A percentile compares a stretch with the other conserved stretches of the same genome.
phyloP scores from a whole-genome alignment of 116 monocot genomes.

The Iris pallida region DNA sequence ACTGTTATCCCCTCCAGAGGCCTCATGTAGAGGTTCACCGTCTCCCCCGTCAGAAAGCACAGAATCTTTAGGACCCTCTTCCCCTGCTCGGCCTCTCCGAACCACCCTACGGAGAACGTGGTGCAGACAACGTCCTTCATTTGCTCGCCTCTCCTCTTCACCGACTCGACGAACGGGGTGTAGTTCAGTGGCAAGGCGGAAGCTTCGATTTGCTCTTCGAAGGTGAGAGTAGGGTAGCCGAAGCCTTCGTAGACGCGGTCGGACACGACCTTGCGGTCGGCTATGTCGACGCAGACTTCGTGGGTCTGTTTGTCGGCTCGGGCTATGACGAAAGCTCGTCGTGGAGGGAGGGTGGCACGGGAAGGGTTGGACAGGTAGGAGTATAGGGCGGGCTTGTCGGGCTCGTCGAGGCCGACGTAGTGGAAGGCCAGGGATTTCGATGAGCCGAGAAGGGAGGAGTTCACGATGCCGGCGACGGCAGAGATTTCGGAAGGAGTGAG shows the following conservation, averaged over 20 bases:
- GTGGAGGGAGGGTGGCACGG: conserved; percentile 5
- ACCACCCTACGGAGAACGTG: conserved; percentile 49
- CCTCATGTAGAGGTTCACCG: conserved; percentile 39
- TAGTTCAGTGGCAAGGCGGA: conserved; percentile 30
- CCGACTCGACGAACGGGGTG: conserved; percentile 48
- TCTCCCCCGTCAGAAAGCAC: conserved; percentile 37
- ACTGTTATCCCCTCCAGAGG: conserved; percentile 39
- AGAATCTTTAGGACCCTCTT: conserved; percentile 37
- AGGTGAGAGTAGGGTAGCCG: conserved; percentile 36
- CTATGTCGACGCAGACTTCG: conserved; percentile 38
- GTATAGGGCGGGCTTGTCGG: conserved; percentile 33
- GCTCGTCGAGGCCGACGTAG: conserved; percentile 58
- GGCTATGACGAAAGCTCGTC: conserved; percentile 41
- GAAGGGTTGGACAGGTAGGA: conserved; percentile 5
- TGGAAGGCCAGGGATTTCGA: conserved; percentile 40
- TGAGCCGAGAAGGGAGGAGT: conserved; percentile 17
- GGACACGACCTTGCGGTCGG: conserved; percentile 25
- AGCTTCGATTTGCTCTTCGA: conserved; percentile 25
- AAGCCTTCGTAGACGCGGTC: conserved; percentile 25
- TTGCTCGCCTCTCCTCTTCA: conserved; percentile 28
- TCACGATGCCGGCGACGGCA: conserved; percentile 16
- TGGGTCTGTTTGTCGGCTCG: conserved; percentile 25
- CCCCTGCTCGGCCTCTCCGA: conserved; percentile 26
- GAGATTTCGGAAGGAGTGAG: conserved; percentile 33
- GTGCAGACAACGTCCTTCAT: conserved; percentile 39